phyloP scores from a whole-genome alignment of 495 filamentous ascomycete species.

The Parathielavia appendiculata region DNA sequence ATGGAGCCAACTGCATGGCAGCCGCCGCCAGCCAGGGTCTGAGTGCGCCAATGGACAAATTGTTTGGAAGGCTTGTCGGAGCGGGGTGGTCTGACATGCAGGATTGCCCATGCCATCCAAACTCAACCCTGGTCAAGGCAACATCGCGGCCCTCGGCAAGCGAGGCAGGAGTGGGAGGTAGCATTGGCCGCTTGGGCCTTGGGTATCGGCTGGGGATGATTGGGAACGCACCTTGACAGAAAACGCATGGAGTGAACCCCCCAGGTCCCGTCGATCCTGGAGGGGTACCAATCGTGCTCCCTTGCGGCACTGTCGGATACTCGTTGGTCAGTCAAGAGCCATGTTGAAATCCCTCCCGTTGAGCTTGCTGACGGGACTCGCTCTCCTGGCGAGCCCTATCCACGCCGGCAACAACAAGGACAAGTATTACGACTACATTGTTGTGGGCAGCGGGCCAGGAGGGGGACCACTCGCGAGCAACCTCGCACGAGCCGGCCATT shows the following conservation, averaged over 20 bases:
- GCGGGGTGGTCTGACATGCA: conserved; percentile 7
- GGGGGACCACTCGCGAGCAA: conserved; percentile 53
- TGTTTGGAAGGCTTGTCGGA: conserved; percentile 2
- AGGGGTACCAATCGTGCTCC: neutral
- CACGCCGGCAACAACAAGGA: neutral
- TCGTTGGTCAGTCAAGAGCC: neutral
- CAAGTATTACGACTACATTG: conserved; percentile 35
- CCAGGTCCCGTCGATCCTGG: neutral
- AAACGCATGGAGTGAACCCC: neutral
- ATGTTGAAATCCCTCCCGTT: neutral
- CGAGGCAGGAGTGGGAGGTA: neutral
- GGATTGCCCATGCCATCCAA: neutral
- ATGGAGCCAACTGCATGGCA: conserved; percentile 1
- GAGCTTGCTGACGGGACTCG: neutral
- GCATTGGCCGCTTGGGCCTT: neutral
- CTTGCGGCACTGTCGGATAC: neutral
- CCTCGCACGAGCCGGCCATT: conserved; percentile 53
- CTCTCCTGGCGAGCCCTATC: neutral
- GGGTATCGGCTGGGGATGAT: too few species aligned
- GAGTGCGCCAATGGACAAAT: neutral
- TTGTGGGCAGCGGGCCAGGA: conserved; percentile 47
- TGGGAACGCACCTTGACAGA: too few species aligned
- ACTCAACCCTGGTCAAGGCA: neutral
- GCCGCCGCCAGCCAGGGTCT: neutral
- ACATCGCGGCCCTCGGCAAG: neutral